A percentile compares a stretch with the other conserved stretches of the same genome.
Evolutionary conservation across 164 flowering plant species (phyloP).

Genomic region (Berberis vulgaris): DNA sequence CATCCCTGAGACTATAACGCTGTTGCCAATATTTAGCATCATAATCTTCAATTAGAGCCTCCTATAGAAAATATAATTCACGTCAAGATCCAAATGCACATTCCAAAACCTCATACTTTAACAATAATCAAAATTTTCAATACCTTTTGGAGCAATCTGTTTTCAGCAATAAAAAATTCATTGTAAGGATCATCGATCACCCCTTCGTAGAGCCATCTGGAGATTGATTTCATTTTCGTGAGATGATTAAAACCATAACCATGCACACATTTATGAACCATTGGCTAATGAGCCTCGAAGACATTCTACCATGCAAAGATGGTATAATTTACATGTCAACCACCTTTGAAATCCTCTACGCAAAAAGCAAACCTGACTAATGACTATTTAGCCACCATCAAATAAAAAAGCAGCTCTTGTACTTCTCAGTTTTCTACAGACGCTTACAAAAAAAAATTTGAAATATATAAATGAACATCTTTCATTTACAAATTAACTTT

Average conservation of each 20-base stretch:
- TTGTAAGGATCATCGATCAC: slow-evolving; percentile 95
- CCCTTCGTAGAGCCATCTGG: slow-evolving; percentile 98
- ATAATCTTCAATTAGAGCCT: slow-evolving; percentile 86
- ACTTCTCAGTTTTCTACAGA: no score
- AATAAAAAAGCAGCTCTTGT: no score
- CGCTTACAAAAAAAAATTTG: no score
- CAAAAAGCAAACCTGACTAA: no score
- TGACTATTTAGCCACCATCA: no score
- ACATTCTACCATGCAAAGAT: no score
- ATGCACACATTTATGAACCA: no score
- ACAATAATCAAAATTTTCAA: not conserved
- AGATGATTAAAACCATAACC: not conserved
- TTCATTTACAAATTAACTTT: no score
- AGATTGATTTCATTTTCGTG: slow-evolving; percentile 7
- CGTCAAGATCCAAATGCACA: slow-evolving; percentile 13
- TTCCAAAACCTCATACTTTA: not conserved
- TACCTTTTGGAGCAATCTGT: slow-evolving; percentile 89
- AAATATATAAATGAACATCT: no score
- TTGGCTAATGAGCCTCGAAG: no score
- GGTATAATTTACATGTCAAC: no score
- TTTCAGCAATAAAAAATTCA: slow-evolving; percentile 94
- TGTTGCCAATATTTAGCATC: slow-evolving; percentile 94
- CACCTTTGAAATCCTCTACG: no score
- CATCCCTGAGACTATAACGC: slow-evolving; percentile 90
- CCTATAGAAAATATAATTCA: slow-evolving; percentile 32